phyloP scores from a whole-genome alignment of 2,329 filamentous ascomycete genomes.

The Dendryphion nanum region DNA sequence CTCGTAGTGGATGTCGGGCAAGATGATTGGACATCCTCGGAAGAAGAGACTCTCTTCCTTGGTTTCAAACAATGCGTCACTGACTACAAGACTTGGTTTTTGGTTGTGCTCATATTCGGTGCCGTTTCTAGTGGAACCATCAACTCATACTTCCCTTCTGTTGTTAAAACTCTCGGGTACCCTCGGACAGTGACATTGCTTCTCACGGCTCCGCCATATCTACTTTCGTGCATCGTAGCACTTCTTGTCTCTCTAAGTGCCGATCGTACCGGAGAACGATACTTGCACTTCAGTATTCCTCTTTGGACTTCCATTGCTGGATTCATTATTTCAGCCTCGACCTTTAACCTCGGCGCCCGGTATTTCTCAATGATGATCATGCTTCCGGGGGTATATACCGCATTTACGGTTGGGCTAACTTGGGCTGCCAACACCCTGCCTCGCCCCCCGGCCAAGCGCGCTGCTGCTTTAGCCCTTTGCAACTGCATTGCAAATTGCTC shows the following conservation, averaged over 20 bases:
- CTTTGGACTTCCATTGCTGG: constrained; percentile 51
- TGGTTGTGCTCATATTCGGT: constrained; percentile 26
- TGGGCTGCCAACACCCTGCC: constrained; percentile 27
- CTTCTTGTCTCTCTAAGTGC: constrained; percentile 39
- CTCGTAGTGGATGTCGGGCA: constrained; percentile 3
- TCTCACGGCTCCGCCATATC: constrained; percentile 55
- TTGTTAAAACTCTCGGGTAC: constrained; percentile 58
- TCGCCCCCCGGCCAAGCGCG: constrained; percentile 56
- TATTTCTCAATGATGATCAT: constrained; percentile 7
- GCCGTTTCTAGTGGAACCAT: constrained; percentile 48
- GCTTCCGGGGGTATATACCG: constrained; percentile 5
- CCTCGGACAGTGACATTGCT: constrained; percentile 51
- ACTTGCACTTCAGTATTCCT: constrained; percentile 40
- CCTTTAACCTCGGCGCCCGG: constrained; percentile 46
- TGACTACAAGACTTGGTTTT: constrained; percentile 28
- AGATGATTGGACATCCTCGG: constrained; percentile 3
- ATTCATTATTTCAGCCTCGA: constrained; percentile 53
- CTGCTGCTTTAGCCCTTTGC: constrained; percentile 56
- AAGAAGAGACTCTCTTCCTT: background rate
- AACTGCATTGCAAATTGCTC: constrained; percentile 33
- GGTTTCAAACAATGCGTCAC: constrained; percentile 50
- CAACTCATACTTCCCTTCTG: constrained; percentile 62
- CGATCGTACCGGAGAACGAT: constrained; percentile 41
- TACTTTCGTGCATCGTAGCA: background rate
- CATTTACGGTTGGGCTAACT: constrained; percentile 5